Conservation (phyloP, 2,329 filamentous ascomycete genomes). For the Grosmannia clavigera region DNA sequence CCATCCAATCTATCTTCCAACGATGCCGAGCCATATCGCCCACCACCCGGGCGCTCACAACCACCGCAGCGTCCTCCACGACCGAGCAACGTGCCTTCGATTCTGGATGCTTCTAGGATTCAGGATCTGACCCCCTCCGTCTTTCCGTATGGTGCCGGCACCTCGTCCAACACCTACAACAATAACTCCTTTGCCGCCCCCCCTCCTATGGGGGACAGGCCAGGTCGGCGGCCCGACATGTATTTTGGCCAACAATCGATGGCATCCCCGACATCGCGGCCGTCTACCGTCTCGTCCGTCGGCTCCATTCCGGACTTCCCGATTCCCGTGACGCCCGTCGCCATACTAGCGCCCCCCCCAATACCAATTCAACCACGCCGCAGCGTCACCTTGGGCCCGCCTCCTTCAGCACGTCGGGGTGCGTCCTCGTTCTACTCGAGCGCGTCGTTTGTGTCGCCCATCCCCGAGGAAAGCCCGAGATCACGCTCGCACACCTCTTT, state of each 20-base stretch:
- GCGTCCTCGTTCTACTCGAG: slow-evolving; percentile 54
- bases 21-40: slow-evolving; percentile 32
- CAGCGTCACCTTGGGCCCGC: slow-evolving; percentile 45
- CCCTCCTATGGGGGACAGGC: slow-evolving; percentile 13
- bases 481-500: slow-evolving; percentile 49
- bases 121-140: slow-evolving; percentile 46
- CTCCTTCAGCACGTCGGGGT: slow-evolving; percentile 46
- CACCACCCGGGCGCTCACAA: slow-evolving; percentile 35
- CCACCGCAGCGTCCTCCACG: slow-evolving; percentile 47
- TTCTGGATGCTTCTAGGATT: slow-evolving; percentile 41
- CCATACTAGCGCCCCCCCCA: slow-evolving; percentile 14
- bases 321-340: slow-evolving; percentile 24
- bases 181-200: no score
- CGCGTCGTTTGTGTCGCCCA: slow-evolving; percentile 58
- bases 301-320: slow-evolving; percentile 50
- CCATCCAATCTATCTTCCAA: slow-evolving; percentile 14
- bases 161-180: neutral
- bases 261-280: slow-evolving; percentile 33
- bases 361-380: slow-evolving; percentile 21
- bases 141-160: slow-evolving; percentile 15
- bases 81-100: slow-evolving; percentile 46
- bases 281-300: slow-evolving; percentile 39
- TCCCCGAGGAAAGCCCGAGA: slow-evolving; percentile 56
- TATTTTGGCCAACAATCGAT: slow-evolving; percentile 26
- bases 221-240: slow-evolving; percentile 24